Percentiles rank a stretch among this genome's conserved stretches.
Conservation (phyloP, 169 alveolate species). For the Pseudocohnilembus persalinus region DNA sequence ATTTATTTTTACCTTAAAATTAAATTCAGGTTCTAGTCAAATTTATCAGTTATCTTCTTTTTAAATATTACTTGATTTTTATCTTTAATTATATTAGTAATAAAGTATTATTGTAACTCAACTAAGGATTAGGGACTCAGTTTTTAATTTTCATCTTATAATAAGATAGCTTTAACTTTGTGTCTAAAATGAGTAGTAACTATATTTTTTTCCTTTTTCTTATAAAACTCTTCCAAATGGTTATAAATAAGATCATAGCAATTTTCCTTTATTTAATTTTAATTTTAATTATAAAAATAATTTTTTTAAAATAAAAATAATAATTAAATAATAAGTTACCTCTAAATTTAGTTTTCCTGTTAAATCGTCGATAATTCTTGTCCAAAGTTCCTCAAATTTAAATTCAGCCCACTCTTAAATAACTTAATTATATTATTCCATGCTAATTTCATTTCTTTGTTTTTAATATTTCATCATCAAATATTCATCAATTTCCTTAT, state of each 20-base stretch:
- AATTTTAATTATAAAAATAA: too few relatives aligned
- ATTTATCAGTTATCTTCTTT: neutral
- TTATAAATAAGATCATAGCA: neutral
- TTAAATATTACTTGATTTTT: neutral
- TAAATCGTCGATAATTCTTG: neutral
- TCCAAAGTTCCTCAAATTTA: neutral
- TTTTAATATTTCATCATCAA: neutral
- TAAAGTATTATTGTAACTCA: neutral
- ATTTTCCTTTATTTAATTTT: too few relatives aligned
- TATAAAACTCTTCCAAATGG: neutral
- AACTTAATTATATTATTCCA: neutral
- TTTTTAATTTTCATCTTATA: neutral
- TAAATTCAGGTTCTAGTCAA: neutral
- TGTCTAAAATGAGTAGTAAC: neutral
- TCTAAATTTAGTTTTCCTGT: neutral
- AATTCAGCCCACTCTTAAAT: neutral
- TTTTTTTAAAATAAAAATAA: too few relatives aligned
- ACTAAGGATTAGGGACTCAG: neutral
- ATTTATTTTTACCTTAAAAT: too few relatives aligned
- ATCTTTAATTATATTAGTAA: neutral
- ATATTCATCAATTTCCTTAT: neutral
- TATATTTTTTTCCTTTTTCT: neutral
- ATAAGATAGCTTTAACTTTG: neutral
- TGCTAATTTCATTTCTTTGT: neutral
- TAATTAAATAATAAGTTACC: too few relatives aligned